Evolutionary conservation across 768 basidiomycete genomes (phyloP).

Genomic region (Leccinum imitatum): DNA sequence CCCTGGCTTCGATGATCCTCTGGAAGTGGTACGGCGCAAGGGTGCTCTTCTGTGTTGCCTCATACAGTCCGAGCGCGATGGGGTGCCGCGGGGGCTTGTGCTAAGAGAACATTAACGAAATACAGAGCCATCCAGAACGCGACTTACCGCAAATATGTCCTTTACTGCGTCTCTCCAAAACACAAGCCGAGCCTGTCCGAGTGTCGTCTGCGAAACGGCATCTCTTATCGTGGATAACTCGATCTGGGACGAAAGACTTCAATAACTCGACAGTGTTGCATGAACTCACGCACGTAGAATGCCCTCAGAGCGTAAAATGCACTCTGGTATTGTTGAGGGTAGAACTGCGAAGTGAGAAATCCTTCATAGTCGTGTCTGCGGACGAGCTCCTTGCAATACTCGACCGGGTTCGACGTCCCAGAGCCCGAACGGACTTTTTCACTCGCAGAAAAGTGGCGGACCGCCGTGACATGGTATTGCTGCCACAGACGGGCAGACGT

Average conservation of each 20-base stretch:
- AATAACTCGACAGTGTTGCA: slow-evolving; percentile 1
- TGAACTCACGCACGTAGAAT: slow-evolving; percentile 63
- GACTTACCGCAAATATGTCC: slow-evolving; percentile 56
- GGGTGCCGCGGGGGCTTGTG: slow-evolving; percentile 78
- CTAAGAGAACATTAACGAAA: slow-evolving; percentile 39
- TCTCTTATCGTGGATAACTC: slow-evolving; percentile 80
- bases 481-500: slow-evolving; percentile 11
- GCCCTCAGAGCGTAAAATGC: slow-evolving; percentile 80
- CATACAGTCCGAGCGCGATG: slow-evolving; percentile 69
- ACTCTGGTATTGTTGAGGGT: slow-evolving; percentile 59
- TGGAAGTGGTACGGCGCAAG: slow-evolving; percentile 76
- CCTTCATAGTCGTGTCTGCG: slow-evolving; percentile 83
- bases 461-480: slow-evolving; percentile 2
- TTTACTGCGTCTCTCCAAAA: slow-evolving; percentile 86
- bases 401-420: slow-evolving; percentile 41
- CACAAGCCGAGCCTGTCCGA: slow-evolving; percentile 84
- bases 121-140: slow-evolving; percentile 18
- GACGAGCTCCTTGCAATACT: slow-evolving; percentile 71
- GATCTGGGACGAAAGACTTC: slow-evolving; percentile 43
- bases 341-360: slow-evolving; percentile 69
- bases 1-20: slow-evolving; percentile 82
- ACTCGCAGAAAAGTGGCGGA: slow-evolving; percentile 16
- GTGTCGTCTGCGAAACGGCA: slow-evolving; percentile 63
- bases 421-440: slow-evolving; percentile 8
- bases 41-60: slow-evolving; percentile 48